Evolutionary conservation across 495 filamentous ascomycete genomes (phyloP).

Genomic region (Daldinia grandis): DNA sequence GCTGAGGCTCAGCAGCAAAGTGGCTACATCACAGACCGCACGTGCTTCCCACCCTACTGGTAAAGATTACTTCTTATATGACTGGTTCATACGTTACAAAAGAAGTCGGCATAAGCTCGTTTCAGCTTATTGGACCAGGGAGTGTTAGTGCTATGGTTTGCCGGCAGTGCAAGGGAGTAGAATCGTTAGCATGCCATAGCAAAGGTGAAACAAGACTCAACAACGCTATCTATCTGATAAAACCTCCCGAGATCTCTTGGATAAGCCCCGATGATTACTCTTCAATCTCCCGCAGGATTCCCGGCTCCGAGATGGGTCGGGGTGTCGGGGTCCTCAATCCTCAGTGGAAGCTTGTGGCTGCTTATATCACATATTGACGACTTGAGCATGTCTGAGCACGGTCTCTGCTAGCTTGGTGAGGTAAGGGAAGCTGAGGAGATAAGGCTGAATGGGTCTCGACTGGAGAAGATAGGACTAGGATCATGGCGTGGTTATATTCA

Average conservation of each 20-base stretch:
- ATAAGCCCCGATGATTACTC: constrained; percentile 5
- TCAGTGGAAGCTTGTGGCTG: background rate
- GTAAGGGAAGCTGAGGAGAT: background rate
- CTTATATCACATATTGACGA: constrained; percentile 1
- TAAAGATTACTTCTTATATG: background rate
- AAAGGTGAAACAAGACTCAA: background rate
- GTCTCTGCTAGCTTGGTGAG: background rate
- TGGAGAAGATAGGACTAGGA: background rate
- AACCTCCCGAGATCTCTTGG: background rate
- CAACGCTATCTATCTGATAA: background rate
- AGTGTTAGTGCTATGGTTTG: background rate
- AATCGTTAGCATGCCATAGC: background rate
- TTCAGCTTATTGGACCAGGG: background rate
- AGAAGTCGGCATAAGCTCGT: background rate
- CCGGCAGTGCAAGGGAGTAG: background rate
- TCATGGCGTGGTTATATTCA: background rate
- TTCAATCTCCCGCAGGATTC: constrained; percentile 1
- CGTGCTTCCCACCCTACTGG: background rate
- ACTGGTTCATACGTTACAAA: background rate
- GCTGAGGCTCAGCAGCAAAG: background rate
- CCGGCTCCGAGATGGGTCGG: background rate
- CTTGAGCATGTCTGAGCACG: background rate
- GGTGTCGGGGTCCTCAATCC: background rate
- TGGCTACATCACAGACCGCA: background rate
- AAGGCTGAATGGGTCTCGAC: background rate